Percentiles rank a stretch among this genome's conserved stretches.
Conservation (phyloP, 2,329 filamentous ascomycete genomes). For the Colletotrichum phormii region DNA sequence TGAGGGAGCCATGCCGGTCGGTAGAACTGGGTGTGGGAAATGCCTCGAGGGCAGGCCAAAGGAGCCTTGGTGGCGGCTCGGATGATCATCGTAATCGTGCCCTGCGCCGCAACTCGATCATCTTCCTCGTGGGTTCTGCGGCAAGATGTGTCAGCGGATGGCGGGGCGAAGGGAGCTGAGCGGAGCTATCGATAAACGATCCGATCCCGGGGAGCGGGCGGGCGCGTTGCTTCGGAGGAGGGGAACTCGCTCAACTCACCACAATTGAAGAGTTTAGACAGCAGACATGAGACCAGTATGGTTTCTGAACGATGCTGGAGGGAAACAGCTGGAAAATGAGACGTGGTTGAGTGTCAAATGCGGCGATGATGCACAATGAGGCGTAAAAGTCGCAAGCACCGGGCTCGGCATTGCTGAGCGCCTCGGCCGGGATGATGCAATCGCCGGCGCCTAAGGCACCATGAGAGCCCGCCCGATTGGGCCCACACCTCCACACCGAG, state of each 20-base stretch:
- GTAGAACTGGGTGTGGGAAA: slow-evolving; percentile 9
- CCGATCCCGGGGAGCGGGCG: not conserved
- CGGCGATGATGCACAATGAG: slow-evolving; percentile 8
- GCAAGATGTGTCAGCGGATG: slow-evolving; percentile 5
- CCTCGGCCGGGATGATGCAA: slow-evolving; percentile 34
- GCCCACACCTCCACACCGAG: not conserved
- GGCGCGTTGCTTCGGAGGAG: not conserved
- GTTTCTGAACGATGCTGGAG: not conserved
- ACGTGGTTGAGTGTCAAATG: not conserved
- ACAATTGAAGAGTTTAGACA: not conserved
- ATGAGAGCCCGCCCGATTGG: slow-evolving; percentile 17
- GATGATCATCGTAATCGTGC: slow-evolving; percentile 37
- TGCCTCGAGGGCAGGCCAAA: slow-evolving; percentile 30
- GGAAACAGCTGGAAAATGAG: not conserved
- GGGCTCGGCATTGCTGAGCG: slow-evolving; percentile 31
- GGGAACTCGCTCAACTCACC: slow-evolving; percentile 8
- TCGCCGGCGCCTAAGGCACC: slow-evolving; percentile 34
- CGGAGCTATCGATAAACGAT: slow-evolving; percentile 13
- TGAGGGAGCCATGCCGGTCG: slow-evolving; percentile 36
- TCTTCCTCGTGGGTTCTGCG: slow-evolving; percentile 20
- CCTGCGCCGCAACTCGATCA: slow-evolving; percentile 30
- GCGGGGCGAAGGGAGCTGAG: not conserved
- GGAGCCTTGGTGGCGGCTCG: slow-evolving; percentile 35
- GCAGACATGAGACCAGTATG: not conserved
- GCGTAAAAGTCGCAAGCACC: slow-evolving; percentile 22